Conservation (phyloP, 2,329 filamentous ascomycete genomes). For the Cyphellophora europaea region DNA sequence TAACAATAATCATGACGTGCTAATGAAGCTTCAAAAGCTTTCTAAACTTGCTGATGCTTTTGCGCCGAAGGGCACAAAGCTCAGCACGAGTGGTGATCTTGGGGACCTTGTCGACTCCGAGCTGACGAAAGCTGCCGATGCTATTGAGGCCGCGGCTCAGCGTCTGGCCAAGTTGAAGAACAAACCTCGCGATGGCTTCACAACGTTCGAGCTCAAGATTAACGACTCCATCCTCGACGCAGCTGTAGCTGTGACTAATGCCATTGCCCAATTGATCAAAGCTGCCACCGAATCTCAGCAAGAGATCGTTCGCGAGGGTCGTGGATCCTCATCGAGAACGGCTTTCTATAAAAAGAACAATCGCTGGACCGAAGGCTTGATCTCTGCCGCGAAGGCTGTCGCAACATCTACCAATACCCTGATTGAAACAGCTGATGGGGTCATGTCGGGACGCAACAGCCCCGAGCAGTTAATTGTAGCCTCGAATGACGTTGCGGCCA, state of each 20-base stretch:
- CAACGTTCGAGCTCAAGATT: constrained; percentile 91
- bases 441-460: constrained; percentile 82
- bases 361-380: constrained; percentile 94
- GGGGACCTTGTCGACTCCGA: constrained; percentile 90
- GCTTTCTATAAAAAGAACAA: constrained; percentile 99
- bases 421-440: constrained; percentile 95
- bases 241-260: constrained; percentile 84
- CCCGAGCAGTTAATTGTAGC: constrained; percentile 97
- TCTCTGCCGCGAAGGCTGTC: constrained; percentile 94
- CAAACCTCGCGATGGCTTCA: constrained; percentile 92
- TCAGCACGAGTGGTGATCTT: constrained; percentile 63
- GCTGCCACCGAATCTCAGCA: constrained; percentile 87
- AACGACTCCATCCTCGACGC: constrained; percentile 92
- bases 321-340: constrained; percentile 75
- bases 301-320: constrained; percentile 90
- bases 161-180: constrained; percentile 86
- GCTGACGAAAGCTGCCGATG: constrained; percentile 85
- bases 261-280: constrained; percentile 89
- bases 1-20: constrained; percentile 92
- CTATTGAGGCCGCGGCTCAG: constrained; percentile 84
- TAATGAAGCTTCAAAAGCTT: constrained; percentile 84
- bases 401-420: constrained; percentile 87
- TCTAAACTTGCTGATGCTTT: constrained; percentile 91
- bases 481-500: constrained; percentile 92
- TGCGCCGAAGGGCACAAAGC: constrained; percentile 75